A percentile compares a stretch with the other conserved stretches of the same genome.
These are phyloP conservation scores for Wickerhamomyces strasburgensis DNA, from an alignment of 805 yeast species.

Conservation along the genomic window DNA sequence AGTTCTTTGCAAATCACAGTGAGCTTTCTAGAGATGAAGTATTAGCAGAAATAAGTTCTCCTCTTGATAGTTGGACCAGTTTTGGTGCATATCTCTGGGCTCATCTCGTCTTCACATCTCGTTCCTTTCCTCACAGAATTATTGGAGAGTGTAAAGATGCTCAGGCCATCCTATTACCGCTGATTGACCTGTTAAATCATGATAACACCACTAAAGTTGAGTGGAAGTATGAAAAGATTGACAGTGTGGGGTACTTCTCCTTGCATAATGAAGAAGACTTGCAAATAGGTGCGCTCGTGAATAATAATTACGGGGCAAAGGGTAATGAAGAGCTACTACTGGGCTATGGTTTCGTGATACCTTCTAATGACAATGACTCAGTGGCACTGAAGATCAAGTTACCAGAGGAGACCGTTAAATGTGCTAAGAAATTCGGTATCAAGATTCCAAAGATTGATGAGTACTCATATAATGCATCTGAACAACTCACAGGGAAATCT, in stretches of 20 bases:
- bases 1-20: constrained; percentile 14
- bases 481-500: constrained; percentile 12
- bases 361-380: constrained; percentile 53
- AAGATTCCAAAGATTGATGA: constrained; percentile 34
- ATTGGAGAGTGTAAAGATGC: constrained; percentile 31
- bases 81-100: constrained; percentile 76
- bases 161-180: constrained; percentile 68
- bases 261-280: constrained; percentile 14
- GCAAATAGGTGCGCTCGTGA: constrained; percentile 42
- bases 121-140: constrained; percentile 70
- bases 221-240: constrained; percentile 45
- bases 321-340: constrained; percentile 81
- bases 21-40: constrained; percentile 14
- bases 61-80: constrained; percentile 51
- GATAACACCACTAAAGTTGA: constrained; percentile 52
- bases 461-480: constrained; percentile 36
- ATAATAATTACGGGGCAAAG: constrained; percentile 84
- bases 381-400: constrained; percentile 60
- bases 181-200: constrained; percentile 78
- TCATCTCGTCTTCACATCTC: constrained; percentile 59
- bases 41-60: constrained; percentile 19
- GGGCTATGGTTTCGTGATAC: constrained; percentile 68
- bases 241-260: constrained; percentile 15
- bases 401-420: constrained; percentile 21
- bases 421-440: constrained; percentile 34